Conservation (phyloP, 495 filamentous ascomycete genomes). For the Penicillium psychrofluorescens region DNA sequence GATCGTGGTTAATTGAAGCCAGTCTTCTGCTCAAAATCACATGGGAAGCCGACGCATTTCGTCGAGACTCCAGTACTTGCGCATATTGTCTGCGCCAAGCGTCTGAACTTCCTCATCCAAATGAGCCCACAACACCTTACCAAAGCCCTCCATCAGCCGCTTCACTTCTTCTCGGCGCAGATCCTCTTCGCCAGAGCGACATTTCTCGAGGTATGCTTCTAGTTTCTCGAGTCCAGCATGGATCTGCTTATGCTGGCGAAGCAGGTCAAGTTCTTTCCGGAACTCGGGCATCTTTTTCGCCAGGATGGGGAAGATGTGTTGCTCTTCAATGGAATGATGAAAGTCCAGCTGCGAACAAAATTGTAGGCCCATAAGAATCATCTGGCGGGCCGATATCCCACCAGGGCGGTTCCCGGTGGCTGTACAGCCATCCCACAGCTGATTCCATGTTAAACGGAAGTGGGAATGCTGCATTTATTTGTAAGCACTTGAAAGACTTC, state of each 20-base stretch:
- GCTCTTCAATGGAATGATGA: conserved; percentile 84
- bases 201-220: conserved; percentile 58
- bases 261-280: conserved; percentile 52
- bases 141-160: conserved; percentile 58
- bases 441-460: conserved; percentile 67
- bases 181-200: conserved; percentile 57
- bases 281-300: conserved; percentile 80
- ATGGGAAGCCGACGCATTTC: conserved; percentile 72
- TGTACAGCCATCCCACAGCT: conserved; percentile 58
- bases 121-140: conserved; percentile 65
- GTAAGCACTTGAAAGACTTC: neutral
- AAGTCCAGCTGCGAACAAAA: conserved; percentile 63
- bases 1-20: neutral
- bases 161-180: conserved; percentile 62
- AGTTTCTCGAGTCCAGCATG: conserved; percentile 73
- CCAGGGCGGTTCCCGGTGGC: conserved; percentile 43
- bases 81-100: conserved; percentile 78
- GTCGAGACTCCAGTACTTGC: conserved; percentile 68
- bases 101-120: conserved; percentile 66
- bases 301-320: conserved; percentile 71
- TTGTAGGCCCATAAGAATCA: conserved; percentile 54
- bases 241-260: conserved; percentile 76
- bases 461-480: conserved; percentile 54
- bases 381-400: conserved; percentile 53
- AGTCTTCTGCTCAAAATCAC: conserved; percentile 20